Conservation (phyloP, 176 grass and related monocot species). For the Panicum miliaceum region DNA sequence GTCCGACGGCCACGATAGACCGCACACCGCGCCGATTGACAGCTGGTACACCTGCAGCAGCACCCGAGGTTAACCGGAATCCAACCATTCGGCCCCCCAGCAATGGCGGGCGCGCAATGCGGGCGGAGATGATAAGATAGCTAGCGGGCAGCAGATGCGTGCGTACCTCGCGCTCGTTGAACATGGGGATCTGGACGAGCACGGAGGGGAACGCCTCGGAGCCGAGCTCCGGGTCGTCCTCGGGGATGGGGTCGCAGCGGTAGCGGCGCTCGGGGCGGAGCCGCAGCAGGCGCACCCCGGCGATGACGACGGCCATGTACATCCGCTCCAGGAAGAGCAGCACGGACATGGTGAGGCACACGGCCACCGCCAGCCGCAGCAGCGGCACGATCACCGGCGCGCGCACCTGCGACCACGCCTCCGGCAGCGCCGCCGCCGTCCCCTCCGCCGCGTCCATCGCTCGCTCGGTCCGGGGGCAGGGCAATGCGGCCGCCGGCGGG, state of each 20-base stretch:
- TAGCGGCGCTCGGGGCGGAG: slow-evolving; percentile 61
- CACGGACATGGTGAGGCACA: slow-evolving; percentile 77
- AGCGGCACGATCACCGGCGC: slow-evolving; percentile 75
- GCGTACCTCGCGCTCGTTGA: slow-evolving; percentile 75
- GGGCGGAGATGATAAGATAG: no score
- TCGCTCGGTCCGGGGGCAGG: no score
- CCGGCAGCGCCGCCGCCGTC: slow-evolving; percentile 48
- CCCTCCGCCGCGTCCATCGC: slow-evolving; percentile 42
- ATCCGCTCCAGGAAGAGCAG: slow-evolving; percentile 72
- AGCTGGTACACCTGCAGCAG: slow-evolving; percentile 65
- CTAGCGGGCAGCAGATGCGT: no score
- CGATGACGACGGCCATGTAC: slow-evolving; percentile 68
- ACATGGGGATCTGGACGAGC: slow-evolving; percentile 92
- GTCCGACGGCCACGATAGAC: slow-evolving; percentile 73
- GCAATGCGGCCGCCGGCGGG: slow-evolving; percentile 10
- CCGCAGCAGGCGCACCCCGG: slow-evolving; percentile 51
- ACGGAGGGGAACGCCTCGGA: slow-evolving; percentile 65
- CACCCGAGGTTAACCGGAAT: not conserved
- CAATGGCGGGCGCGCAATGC: no score
- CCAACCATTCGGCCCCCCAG: no score
- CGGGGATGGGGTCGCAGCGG: slow-evolving; percentile 60
- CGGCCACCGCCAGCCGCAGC: slow-evolving; percentile 56
- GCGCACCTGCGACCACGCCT: slow-evolving; percentile 71
- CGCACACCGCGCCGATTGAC: slow-evolving; percentile 69
- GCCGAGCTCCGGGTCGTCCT: slow-evolving; percentile 76